Base-by-base conservation (phyloP, 2,329 filamentous ascomycete species). In the Albifimbria verrucaria region DNA sequence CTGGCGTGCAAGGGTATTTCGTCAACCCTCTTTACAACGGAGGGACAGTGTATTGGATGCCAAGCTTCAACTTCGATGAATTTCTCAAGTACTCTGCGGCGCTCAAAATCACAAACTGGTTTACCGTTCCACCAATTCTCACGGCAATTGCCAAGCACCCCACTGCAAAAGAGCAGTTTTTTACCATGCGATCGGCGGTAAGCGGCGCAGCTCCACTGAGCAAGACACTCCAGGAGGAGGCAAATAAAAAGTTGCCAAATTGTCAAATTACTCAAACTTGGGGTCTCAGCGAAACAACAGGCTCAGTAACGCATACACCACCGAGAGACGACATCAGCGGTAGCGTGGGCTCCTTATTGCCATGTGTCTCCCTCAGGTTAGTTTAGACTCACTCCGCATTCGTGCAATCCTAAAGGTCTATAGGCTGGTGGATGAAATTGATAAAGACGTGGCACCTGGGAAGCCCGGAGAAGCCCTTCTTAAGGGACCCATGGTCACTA, bases 401-500 rank as follows among this genome's bases (percentile, higher is more conserved):
- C 11, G 7, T 11, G 32, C 7, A 23, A 22, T 4, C 18, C 32
- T 39, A 43, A n/a, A 20, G n/a, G 7, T 10, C 23, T 46, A 58
- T 1, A 64, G 73, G 11, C 58, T 77, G 2, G 63, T 76, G 2
- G 72, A 73, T 26, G 73, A 76, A 1, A 61, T 71, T 0, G 71
- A 61, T 10, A 63, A 62, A 3, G 74, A 77, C 22, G 72, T 76
- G 1, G 59, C 66, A 25, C 65, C 65, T 1, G 73, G 74, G 3
- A 55, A 68, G 28, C 54, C 78, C 0, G 86, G 86, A 4, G 86
- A 89, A 65, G 71, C 88, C 1, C 85, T 86, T 74, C 76, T 90
- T 43, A 83, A 84, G 50, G 88, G 89, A 0, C 87, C 88, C 0
- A 87, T 89, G 57, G 74, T 90, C 20, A 88, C 87, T 60, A 82